Percentiles rank a stretch among this genome's conserved stretches.
phyloP scores from a whole-genome alignment of 2,329 filamentous ascomycete species.

The Zymoseptoria pseudotritici region DNA sequence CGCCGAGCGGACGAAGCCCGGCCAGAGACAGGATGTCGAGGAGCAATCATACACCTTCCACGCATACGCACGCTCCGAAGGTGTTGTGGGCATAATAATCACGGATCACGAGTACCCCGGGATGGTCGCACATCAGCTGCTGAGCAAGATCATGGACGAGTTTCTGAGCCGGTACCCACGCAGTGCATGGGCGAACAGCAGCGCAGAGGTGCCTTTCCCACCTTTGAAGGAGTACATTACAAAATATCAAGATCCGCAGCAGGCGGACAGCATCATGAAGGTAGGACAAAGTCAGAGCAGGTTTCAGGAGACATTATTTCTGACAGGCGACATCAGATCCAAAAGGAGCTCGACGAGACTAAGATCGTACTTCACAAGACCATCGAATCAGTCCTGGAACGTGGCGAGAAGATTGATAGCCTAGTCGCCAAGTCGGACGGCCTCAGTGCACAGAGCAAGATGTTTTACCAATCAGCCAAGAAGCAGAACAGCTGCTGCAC shows the following conservation, averaged over 20 bases:
- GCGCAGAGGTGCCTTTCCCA: slow-evolving; percentile 49
- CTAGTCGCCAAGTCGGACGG: slow-evolving; percentile 89
- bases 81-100: slow-evolving; percentile 42
- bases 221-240: slow-evolving; percentile 70
- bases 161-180: slow-evolving; percentile 71
- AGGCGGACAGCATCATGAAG: slow-evolving; percentile 73
- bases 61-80: slow-evolving; percentile 39
- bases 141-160: slow-evolving; percentile 81
- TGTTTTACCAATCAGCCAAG: slow-evolving; percentile 78
- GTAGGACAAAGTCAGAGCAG: slow-evolving; percentile 7
- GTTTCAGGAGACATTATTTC: slow-evolving; percentile 28
- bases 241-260: slow-evolving; percentile 77
- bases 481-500: slow-evolving; percentile 56
- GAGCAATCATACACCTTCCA: slow-evolving; percentile 65
- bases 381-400: slow-evolving; percentile 78
- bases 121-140: slow-evolving; percentile 75
- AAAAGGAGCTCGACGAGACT: slow-evolving; percentile 93
- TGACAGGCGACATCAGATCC: slow-evolving; percentile 54
- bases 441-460: slow-evolving; percentile 86
- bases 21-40: slow-evolving; percentile 65
- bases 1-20: slow-evolving; percentile 74
- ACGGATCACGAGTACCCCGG: slow-evolving; percentile 49
- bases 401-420: slow-evolving; percentile 96
- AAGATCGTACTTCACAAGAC: slow-evolving; percentile 97
- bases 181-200: slow-evolving; percentile 54